phyloP scores from a whole-genome alignment of 2,329 filamentous ascomycete species.

The Nothophaeocryptopus gaeumannii region DNA sequence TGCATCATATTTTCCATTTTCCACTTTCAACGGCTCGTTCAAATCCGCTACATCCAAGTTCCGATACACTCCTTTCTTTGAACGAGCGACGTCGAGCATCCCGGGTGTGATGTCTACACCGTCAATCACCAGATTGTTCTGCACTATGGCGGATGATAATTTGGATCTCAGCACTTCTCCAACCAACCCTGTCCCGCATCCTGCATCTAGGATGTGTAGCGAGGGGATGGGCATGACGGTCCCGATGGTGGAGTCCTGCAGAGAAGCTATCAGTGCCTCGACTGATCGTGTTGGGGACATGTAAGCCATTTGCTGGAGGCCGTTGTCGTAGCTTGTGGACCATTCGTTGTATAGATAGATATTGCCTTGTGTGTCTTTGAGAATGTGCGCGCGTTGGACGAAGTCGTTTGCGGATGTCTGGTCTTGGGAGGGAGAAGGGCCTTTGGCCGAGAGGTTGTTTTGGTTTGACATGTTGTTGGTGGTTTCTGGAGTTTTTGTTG shows the following conservation, averaged over 20 bases:
- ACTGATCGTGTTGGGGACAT: conserved; percentile 13
- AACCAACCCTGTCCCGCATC: conserved; percentile 19
- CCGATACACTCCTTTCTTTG: conserved; percentile 11
- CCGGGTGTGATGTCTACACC: conserved; percentile 17
- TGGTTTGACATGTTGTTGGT: too few species aligned
- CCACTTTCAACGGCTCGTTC: conserved; percentile 10
- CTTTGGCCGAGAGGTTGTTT: too few species aligned
- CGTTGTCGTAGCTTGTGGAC: conserved; percentile 16
- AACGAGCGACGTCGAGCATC: conserved; percentile 13
- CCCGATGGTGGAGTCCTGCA: background rate
- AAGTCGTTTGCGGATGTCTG: background rate
- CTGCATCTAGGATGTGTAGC: conserved; percentile 16
- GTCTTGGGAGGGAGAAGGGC: too few species aligned
- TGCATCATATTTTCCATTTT: conserved; percentile 16
- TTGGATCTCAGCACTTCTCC: conserved; percentile 1
- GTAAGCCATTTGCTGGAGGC: conserved; percentile 8
- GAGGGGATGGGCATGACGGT: background rate
- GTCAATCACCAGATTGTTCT: conserved; percentile 10
- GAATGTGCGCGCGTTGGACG: conserved; percentile 16
- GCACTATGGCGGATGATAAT: background rate
- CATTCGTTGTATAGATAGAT: conserved; percentile 19
- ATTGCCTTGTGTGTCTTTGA: conserved; percentile 5
- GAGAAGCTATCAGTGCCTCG: background rate
- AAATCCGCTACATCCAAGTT: conserved; percentile 16
- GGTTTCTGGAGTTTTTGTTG: too few species aligned